A percentile compares a stretch with the other conserved stretches of the same genome.
phyloP scores from a whole-genome alignment of 225 moss, liverwort and hornwort genomes.

The Anthoceros angustus region DNA sequence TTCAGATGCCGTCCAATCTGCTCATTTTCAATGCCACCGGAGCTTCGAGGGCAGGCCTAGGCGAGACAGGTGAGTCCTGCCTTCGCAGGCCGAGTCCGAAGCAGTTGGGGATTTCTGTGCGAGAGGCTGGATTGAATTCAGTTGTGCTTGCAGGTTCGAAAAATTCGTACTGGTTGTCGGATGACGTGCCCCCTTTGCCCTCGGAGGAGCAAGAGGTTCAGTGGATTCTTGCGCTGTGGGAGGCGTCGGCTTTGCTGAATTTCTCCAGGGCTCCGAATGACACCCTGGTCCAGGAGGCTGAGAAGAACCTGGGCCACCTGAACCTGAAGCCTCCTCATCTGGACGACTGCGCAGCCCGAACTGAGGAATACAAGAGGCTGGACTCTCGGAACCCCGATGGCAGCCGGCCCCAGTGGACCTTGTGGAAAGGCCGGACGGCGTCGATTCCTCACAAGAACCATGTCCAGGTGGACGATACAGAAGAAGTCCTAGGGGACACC shows the following conservation, averaged over 20 bases:
- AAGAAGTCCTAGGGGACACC: background rate
- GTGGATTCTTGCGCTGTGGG: background rate
- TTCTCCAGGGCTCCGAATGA: background rate
- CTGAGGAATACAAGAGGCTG: background rate
- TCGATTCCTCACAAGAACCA: background rate
- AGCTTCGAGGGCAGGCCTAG: background rate
- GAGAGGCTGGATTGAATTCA: background rate
- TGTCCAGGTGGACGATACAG: background rate
- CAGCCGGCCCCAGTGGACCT: background rate
- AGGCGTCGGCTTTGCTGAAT: background rate
- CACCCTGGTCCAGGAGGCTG: background rate
- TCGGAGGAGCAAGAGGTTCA: background rate
- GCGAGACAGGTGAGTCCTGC: too few species aligned
- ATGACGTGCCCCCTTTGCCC: background rate
- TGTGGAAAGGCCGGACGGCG: background rate
- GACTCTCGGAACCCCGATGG: background rate
- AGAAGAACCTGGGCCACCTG: background rate
- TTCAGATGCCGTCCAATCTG: background rate
- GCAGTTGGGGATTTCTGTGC: too few species aligned
- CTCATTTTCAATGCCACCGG: background rate
- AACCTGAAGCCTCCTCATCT: background rate
- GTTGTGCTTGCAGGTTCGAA: background rate
- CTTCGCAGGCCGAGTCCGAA: too few species aligned
- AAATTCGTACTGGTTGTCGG: background rate
- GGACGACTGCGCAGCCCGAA: slow-evolving; percentile 4